Base-by-base conservation (phyloP, 345 rosid species). In the Melaleuca alternifolia region DNA sequence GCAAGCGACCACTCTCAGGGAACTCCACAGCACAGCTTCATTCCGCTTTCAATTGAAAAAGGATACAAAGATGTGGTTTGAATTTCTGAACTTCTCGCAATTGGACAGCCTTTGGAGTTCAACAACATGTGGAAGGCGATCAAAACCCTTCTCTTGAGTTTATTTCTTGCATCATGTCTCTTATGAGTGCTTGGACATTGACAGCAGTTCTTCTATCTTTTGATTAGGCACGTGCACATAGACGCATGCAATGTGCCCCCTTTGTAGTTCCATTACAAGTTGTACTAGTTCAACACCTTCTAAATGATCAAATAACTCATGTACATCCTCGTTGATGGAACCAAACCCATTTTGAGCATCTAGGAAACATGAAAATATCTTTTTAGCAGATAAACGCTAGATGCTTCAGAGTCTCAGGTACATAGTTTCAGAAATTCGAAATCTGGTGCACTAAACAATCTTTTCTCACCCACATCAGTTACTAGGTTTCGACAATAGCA, bases 21-120 rank as follows among this genome's bases (percentile, higher is more conserved):
- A 54, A 51, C 46, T 52, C 13, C 79, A 41, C 65, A 8, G 20
- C 79, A 62, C 50, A 54, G 81, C 51, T 85, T 81, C 33, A 3
- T 6, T 26, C 88, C 91, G 18, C 84, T 79, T 41, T 53, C 87
- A 33, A 62, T 87, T 33, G 89, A 83, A 61, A 85, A 84, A 59
- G 57, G 44, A 51, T 37, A 51, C 24, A 83, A 23, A 83, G 84
- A 51, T 6, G 54, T 1, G 44, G 44, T 51, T 20, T n/a, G 54
- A 50, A 51, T 21, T 83, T 30, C 30, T 41, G 41, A 51, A 24
- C 13, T 82, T 24, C 16, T 82, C 5, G 54, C 30, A 82, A 51
- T 18, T 16, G 46, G 24, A 65, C 12, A 33, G 79, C 10, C 48
- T 3, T 18, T 71, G 79, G 79, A 65, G 79, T 71, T 33, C 24